Evolutionary conservation across 2,329 filamentous ascomycete species (phyloP), one percentile per base, ranked within the genome.

Genomic region (Colletotrichum siamense): DNA sequence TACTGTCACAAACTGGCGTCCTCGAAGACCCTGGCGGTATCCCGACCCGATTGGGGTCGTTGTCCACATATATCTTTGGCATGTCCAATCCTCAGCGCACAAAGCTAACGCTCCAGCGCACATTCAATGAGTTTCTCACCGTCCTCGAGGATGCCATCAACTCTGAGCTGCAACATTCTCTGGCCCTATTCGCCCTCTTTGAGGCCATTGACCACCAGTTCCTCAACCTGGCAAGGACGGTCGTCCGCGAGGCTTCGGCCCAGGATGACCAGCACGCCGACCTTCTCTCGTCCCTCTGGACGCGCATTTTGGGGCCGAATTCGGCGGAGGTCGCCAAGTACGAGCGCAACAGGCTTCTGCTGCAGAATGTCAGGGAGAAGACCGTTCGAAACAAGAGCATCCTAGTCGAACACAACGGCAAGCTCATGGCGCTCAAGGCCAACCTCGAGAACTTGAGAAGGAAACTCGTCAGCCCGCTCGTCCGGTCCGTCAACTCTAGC

Each of bases 201-300:
- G 96, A 98, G 83, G 92, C 93, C 75, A 96, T 98, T 79, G 96
- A 99, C 85, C 91, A 93, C 69, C 95, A 98, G 83, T 98, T 98
- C 85, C 90, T 96, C 77, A 98, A 97, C 83, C 90, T 98, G 1
- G 95, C 95, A 78, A 94, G 96, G 77, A 94, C 93, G 7, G 96
- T 98, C 12, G 94, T 95, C 71, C 95, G 95, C 80, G 96, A 98
- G 86, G 92, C 94, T 24, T 93, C 94, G 78, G 91, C 91, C 8
- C 95, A 98, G 82, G 95, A 98, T 78, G 93, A 94, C 57, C 89
- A 93, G 34, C 95, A 98, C 83, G 93, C 92, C 77, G 95, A 98
- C 81, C 90, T 97, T 81, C 92, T 98, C 59, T 93, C 94, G 3
- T 94, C 93, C 4, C 90, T 98, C 10, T 99, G 96, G 96, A 94